Evolutionary conservation across 1,284 basidiomycete genomes (phyloP), one percentile per base, ranked within the genome.

Genomic region (Limonomyces culmigenus): DNA sequence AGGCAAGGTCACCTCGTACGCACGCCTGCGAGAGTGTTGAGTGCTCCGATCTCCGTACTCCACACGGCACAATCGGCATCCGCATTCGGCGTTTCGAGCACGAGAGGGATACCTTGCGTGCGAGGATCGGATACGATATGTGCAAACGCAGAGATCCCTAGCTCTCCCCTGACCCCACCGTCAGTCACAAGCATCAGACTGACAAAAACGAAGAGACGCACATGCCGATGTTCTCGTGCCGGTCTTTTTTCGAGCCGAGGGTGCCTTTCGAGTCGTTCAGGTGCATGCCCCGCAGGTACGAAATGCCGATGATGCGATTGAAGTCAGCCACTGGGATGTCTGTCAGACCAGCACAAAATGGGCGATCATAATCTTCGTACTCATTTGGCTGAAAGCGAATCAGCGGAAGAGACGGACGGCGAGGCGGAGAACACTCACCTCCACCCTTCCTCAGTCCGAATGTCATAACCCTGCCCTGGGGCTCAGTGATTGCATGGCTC

Each of bases 171-270:
- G 21, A 5, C 39, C 0, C 13, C 10, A 14, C 21, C 30, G 13
- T 25, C 35, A 12, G 11, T 11, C 12, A 38, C 5, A 20, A n/a
- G 19, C 16, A 38, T 25, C 35, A 32, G 27, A 2, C 6, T 13
- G 11, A 37, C 32, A 19, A 31, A 36, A 27, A 16, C 32, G 31
- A 33, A 19, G 29, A 25, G 2, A 59, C 74, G 45, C 46, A 83
- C 76, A 81, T 50, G 12, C 85, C 87, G 31, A 91, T 75, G 43
- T 88, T 91, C 50, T 85, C 76, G 48, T 91, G 86, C 19, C 83
- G 55, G 49, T 91, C 87, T 43, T 72, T 74, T 46, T 70, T 74
- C 16, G 73, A 75, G 1, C 63, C 69, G 4, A 75, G 59, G 1
- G 56, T 58, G 12, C 62, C 65, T 48, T 85, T 85, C 3, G 79